Evolutionary conservation across 2,329 filamentous ascomycete genomes (phyloP).

Genomic region (Microdochium nivale): DNA sequence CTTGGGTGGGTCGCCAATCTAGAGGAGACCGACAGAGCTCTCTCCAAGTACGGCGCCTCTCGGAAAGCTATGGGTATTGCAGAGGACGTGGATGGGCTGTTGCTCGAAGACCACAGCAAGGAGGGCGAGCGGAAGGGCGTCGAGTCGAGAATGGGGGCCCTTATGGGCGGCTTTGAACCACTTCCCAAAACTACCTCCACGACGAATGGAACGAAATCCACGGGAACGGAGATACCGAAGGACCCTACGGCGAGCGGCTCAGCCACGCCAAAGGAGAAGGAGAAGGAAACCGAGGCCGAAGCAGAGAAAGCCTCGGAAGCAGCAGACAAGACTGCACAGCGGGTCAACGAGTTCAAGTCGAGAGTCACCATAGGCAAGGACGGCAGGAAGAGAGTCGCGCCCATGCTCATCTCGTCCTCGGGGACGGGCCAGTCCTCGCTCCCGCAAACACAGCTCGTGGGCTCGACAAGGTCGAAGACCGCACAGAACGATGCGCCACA

Average conservation of each 20-base stretch:
- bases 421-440: conserved; percentile 80
- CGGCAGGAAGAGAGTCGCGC: conserved; percentile 91
- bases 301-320: conserved; percentile 32
- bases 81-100: conserved; percentile 82
- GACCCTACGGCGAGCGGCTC: conserved; percentile 16
- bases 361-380: conserved; percentile 93
- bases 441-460: conserved; percentile 80
- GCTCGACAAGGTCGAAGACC: conserved; percentile 56
- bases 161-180: conserved; percentile 77
- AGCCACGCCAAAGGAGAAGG: conserved; percentile 16
- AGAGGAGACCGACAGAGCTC: conserved; percentile 83
- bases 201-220: conserved; percentile 44
- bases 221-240: conserved; percentile 24
- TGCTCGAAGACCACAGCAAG: conserved; percentile 86
- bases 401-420: conserved; percentile 82
- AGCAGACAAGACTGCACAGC: conserved; percentile 43
- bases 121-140: conserved; percentile 82
- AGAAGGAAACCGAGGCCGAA: conserved; percentile 27
- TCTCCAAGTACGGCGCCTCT: conserved; percentile 87
- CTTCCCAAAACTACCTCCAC: conserved; percentile 39
- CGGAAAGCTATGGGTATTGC: conserved; percentile 83
- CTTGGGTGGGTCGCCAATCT: conserved; percentile 79
- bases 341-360: conserved; percentile 64
- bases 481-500: conserved; percentile 66
- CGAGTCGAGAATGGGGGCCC: conserved; percentile 92